Base-by-base conservation (phyloP, 805 yeast genomes). In the Pichia exigua region DNA sequence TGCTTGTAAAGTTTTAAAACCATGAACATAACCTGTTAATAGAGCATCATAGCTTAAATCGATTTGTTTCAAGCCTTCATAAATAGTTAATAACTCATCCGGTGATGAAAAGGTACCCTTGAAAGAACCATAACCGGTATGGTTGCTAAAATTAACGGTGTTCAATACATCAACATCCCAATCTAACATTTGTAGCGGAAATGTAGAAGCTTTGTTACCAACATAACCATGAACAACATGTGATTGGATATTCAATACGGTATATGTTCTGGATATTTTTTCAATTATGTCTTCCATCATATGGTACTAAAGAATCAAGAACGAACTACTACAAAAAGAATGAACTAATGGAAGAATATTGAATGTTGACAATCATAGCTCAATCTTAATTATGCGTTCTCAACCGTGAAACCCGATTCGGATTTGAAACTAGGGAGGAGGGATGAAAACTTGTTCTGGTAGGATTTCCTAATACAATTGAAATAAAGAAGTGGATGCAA, bases 141-240 rank as follows among this genome's bases (percentile, higher is more conserved):
- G 89, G 58, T 83, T 83, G 18, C 87, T 81, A 58, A 76, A 81
- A 56, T 82, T 78, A 20, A 82, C 84, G 0, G 87, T 77, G 62
- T 83, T 82, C 50, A 83, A 57, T 18, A 75, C 77, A 61, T 83
- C 89, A 11, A 83, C 85, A 55, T 83, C 81, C 87, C 87, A 82
- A 9, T 84, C 83, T n/a, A 72, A 68, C 49, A 72, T 73, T 58
- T 83, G 87, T 9, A 83, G 63, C 0, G 87, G 87, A 60, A 83
- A 83, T 0, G 83, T 75, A 2, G 82, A 76, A 0, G 86, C 85
- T 57, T 80, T 77, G 57, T 82, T 82, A 0, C 89, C 89, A 38
- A 83, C 89, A 57, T 82, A 83, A 2, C 89, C 89, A 62, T 83
- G 88, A 9, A 76, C 83, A 15, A 83, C 88, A 62, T 83, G 88